A percentile compares a stretch with the other conserved stretches of the same genome.
Conservation (phyloP, 345 rosid genomes). For the Hypericum perforatum region DNA sequence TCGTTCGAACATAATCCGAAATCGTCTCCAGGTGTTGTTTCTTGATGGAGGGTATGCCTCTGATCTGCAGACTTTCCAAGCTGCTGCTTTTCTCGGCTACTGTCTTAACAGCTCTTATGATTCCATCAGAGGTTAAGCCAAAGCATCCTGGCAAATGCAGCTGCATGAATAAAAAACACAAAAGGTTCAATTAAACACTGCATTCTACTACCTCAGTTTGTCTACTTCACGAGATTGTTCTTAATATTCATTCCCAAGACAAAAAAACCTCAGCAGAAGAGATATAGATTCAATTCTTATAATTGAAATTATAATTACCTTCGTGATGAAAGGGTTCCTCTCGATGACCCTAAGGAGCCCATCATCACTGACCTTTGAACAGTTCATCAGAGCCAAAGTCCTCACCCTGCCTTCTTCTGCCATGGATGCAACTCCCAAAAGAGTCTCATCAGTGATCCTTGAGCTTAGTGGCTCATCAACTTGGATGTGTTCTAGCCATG, state of each 20-base stretch:
- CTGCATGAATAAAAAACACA: conserved; percentile 26
- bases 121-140: conserved; percentile 58
- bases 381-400: conserved; percentile 34
- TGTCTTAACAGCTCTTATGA: conserved; percentile 41
- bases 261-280: too few species aligned
- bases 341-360: conserved; percentile 43
- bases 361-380: conserved; percentile 43
- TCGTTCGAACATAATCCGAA: conserved; percentile 17
- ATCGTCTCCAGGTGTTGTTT: conserved; percentile 45
- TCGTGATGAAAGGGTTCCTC: conserved; percentile 45
- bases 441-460: conserved; percentile 39
- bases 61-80: conserved; percentile 33
- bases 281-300: too few species aligned
- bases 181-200: neutral
- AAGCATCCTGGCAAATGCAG: conserved; percentile 51
- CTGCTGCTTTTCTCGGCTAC: conserved; percentile 25
- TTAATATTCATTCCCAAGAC: too few species aligned
- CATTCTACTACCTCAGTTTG: neutral
- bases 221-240: conserved; percentile 3
- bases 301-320: conserved; percentile 26
- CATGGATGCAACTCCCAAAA: conserved; percentile 33
- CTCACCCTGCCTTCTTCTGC: conserved; percentile 46
- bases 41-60: conserved; percentile 39
- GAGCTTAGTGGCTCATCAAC: conserved; percentile 37
- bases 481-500: conserved; percentile 43